These are phyloP conservation scores for Leccinum arenicola DNA, from an alignment of 768 basidiomycete genomes.

Conservation along the genomic window DNA sequence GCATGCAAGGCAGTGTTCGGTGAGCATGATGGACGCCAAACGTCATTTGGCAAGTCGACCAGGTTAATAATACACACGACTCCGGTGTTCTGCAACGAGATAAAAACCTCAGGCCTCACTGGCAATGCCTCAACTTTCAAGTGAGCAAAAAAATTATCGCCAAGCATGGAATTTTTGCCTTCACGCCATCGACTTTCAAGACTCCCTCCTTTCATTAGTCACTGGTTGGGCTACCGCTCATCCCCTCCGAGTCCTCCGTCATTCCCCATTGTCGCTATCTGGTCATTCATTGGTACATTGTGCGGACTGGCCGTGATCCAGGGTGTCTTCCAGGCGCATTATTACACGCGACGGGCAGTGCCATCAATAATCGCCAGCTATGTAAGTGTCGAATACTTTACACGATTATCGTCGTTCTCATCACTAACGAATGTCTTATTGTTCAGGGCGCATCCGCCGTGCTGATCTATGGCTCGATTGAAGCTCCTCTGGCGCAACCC, in stretches of 20 bases:
- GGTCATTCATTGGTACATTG: conserved; percentile 55
- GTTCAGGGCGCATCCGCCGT: conserved; percentile 55
- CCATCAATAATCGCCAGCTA: conserved; percentile 17
- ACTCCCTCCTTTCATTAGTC: conserved; percentile 3
- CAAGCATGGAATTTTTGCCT: not conserved
- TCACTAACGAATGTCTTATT: not conserved
- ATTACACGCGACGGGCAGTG: conserved; percentile 44
- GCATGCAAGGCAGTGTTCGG: no score
- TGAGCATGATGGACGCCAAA: no score
- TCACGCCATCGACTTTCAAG: not conserved
- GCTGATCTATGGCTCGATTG: conserved; percentile 51
- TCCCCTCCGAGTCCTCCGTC: conserved; percentile 7
- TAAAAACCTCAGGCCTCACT: no score
- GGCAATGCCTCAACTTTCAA: not conserved
- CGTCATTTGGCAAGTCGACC: no score
- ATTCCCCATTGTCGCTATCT: conserved; percentile 17
- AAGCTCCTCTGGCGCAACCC: conserved; percentile 53
- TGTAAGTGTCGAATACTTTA: conserved; percentile 12
- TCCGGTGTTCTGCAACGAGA: no score
- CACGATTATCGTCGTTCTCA: not conserved
- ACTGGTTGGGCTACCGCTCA: conserved; percentile 14
- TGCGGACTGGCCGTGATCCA: conserved; percentile 48
- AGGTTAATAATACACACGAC: no score
- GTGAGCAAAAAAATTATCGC: not conserved
- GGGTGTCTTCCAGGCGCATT: conserved; percentile 47